Base-by-base conservation (phyloP, 495 filamentous ascomycete genomes). In the Xylaria telfairii region DNA sequence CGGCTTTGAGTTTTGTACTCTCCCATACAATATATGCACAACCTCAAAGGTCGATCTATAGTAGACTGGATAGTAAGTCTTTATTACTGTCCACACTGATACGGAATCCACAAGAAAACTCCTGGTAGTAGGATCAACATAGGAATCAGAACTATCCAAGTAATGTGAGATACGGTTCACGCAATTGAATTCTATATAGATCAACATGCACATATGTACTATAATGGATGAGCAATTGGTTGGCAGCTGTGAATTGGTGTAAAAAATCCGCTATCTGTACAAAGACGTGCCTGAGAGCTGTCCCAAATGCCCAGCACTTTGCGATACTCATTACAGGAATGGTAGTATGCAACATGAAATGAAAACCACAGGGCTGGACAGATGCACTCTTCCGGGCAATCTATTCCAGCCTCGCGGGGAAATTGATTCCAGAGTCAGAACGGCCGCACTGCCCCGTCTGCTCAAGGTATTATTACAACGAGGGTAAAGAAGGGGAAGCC, bases 391-490 rank as follows among this genome's bases (percentile, higher is more conserved):
- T 42, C 8, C 17, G 41, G 42, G 61, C 63, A 21, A 62, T 13
- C 47, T n/a, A 34, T 30, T 49, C 46, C 30, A 46, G n/a, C 47
- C 32, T 26, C 51, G 57, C 57, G 69, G 74, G 69, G 72, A 66
- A 68, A 72, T 74, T 41, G 37, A 49, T 57, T 77, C 75, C 72
- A 77, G 75, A 73, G 75, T 74, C 71, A 75, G 71, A 76, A 76
- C 80, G 77, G 74, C 72, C 73, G 73, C 72, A 62, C 78, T 76
- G 78, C 81, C 71, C 69, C 78, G 75, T 71, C 75, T 76, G 79
- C 77, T 78, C 74, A 76, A 80, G 62, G 60, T 74, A 86, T 86
- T 74, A 86, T 86, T 87, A 88, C 83, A 88, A 87, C 82, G 83
- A 86, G 78, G 73, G 86, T 86, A 86, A 78, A 82, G 79, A 86